Evolutionary conservation across 805 yeast genomes (phyloP), one percentile per base, ranked within the genome.

Genomic region (Wickerhamiella domercqiae): DNA sequence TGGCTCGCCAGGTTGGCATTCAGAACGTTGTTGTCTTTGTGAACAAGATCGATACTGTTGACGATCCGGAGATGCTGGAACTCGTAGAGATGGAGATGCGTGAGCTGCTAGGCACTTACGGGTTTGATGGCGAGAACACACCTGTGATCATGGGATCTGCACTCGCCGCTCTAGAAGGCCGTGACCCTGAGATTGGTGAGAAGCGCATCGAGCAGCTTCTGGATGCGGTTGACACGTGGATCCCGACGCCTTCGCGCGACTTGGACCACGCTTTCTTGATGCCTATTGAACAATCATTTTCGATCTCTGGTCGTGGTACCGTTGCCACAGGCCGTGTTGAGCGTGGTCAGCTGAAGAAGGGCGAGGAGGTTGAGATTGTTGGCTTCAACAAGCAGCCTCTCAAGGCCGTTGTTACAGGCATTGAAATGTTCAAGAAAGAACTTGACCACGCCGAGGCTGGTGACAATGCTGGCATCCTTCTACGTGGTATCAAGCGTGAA

Each of bases 81-180:
- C 76, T 90, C 54, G 98, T 90, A 49, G 98, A 90, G 70, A 90
- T 90, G 98, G 98, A 90, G 71, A 90, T 90, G 98, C 80, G 98
- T 68, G 98, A 90, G 61, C 71, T 90, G 49, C 71, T 90, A 58
- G 57, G 75, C 49, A 70, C 80, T 49, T 90, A 86, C 63, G 97
- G 96, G 43, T 90, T 87, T 51, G 97, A 90, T 57, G 98, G 97
- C 67, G 98, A 90, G 57, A 78, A 87, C 66, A 78, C 94, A 48
- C 98, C 98, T 43, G 96, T 90, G 44, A 67, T 90, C 49, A 86
- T 87, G 95, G 98, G 98, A 53, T 86, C 97, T 54, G 98, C 97
- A 50, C 70, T 90, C 54, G 81, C 94, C 64, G 97, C 98, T 51
- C 71, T 90, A 54, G 94, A 90, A 67, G 79, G 71, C 54, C 73